Evolutionary conservation across 352 stramenopile genomes (phyloP), one percentile per base, ranked within the genome.

Genomic region (Globisporangium megalacanthum): DNA sequence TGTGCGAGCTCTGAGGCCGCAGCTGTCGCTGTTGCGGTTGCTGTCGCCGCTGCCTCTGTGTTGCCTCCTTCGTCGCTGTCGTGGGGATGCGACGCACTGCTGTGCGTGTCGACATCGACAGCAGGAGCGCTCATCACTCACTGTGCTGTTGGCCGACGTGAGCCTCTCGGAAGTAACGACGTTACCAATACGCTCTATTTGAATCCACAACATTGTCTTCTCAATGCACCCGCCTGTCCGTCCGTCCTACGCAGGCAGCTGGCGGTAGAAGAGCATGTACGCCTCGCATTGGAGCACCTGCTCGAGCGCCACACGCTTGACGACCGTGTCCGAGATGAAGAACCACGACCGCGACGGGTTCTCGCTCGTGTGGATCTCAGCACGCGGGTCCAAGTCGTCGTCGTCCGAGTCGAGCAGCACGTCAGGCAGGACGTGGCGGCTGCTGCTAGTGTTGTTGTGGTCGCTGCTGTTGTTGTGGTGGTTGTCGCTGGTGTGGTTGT

Each of bases 231-330:
- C 25, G 25, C 25, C 25, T n/a, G n/a, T n/a, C 25, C 25, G 25
- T 29, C 41, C 20, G 17, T 1, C 57, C 9, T 15, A 42, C 20
- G 50, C 46, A 1, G 59, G 54, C 5, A 66, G 48, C 54, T 70
- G 74, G 14, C 77, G 71, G 60, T 92, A 92, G 50, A 89, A 89
- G 4, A 92, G 64, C 75, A 92, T 89, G 56, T 92, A 92, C 13
- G 81, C 81, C 65, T 92, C 79, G 48, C 79, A 88, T 49, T 79
- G 66, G 20, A 92, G 64, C 49, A 92, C 81, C 20, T 86, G 70
- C 58, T 86, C 75, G 14, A 88, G 64, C 35, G 62, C 52, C 53
- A 92, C 79, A 49, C 62, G 66, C 56, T 80, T 73, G 46, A 92
- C 75, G 41, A 77, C 60, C 19, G 79, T 81, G 68, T 92, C 81